Percentiles rank a stretch among this genome's conserved stretches.
phyloP scores from a whole-genome alignment of 192 early-diverging fungal genomes.

The Geranomyces variabilis region DNA sequence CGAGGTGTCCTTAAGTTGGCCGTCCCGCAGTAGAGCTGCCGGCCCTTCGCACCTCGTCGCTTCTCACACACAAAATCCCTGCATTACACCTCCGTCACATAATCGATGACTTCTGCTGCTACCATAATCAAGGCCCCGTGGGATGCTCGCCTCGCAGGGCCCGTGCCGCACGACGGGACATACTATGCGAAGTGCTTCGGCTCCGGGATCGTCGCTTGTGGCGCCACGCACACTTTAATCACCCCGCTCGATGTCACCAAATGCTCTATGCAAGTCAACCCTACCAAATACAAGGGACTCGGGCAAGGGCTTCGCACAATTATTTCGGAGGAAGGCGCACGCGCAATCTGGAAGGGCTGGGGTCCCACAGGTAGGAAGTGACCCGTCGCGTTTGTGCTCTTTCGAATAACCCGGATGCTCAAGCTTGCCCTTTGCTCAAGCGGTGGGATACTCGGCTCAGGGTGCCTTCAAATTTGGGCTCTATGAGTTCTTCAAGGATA shows the following conservation, averaged over 20 bases:
- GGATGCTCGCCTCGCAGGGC: constrained; percentile 40
- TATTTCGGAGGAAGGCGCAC: constrained; percentile 64
- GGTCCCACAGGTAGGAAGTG: constrained; percentile 58
- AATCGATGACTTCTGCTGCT: not conserved
- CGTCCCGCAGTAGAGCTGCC: too few relatives aligned
- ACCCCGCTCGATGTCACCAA: constrained; percentile 52
- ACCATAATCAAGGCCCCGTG: constrained; percentile 8
- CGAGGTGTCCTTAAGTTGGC: too few relatives aligned
- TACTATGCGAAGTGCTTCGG: constrained; percentile 65
- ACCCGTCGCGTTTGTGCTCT: not conserved
- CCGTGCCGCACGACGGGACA: constrained; percentile 41
- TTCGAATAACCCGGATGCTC: not conserved
- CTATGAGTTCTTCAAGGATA: constrained; percentile 87
- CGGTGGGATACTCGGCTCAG: constrained; percentile 81
- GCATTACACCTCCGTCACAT: too few relatives aligned
- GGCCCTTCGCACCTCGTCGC: too few relatives aligned
- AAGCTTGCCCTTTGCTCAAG: not conserved
- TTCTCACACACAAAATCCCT: too few relatives aligned
- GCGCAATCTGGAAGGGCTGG: constrained; percentile 75
- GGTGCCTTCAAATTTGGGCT: constrained; percentile 87
- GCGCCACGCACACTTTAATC: constrained; percentile 64
- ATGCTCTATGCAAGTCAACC: constrained; percentile 42
- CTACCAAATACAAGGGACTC: constrained; percentile 36
- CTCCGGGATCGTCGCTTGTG: constrained; percentile 66
- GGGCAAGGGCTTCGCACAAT: constrained; percentile 41